Base-by-base conservation (phyloP, 1,284 basidiomycete species). In the Cronartium quercuum region DNA sequence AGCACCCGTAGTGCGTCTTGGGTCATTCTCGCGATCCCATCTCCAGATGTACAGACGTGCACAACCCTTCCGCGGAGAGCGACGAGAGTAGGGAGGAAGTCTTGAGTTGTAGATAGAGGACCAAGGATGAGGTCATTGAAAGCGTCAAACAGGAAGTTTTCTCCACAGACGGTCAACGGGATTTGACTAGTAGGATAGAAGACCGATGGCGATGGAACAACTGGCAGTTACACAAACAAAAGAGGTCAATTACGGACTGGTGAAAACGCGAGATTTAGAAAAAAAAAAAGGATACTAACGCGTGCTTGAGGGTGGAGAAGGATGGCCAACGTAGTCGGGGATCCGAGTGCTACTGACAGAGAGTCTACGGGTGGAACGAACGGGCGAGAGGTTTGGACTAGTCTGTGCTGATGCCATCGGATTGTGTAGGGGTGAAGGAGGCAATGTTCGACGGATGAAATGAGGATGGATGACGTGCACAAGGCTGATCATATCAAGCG, bases 91-190 rank as follows among this genome's bases (percentile, higher is more conserved):
- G 44, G 41, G 18, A 66, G 35, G 29, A 66, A 35, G 34, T 66
- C 64, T 47, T 66, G 64, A 1, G 41, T 47, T 12, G 35, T 38
- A 1, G n/a, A 42, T 24, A 66, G 29, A 3, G 64, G 64, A 15
- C 64, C 64, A 18, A 66, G 42, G n/a, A 66, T 18, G 41, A 66
- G 18, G 51, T 66, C 64, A 35, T n/a, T 44, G 34, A 66, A 66
- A 10, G 42, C 41, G 35, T 66, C 64, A 44, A 66, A 66, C 6
- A 66, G n/a, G 51, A 44, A 66, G 5, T 38, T 41, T 66, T 66
- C 64, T 47, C 41, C 42, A 44, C 38, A 42, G 5, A 42, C 15
- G 12, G 64, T 44, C 9, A 66, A 21, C 35, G 64, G 64, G 37
- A 66, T 55, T 55, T 55, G 51, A 55, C 29, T 6, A 29, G n/a